These are phyloP conservation scores for Scutellaria galericulata DNA, from an alignment of 257 asterid genomes.

Conservation along the genomic window DNA sequence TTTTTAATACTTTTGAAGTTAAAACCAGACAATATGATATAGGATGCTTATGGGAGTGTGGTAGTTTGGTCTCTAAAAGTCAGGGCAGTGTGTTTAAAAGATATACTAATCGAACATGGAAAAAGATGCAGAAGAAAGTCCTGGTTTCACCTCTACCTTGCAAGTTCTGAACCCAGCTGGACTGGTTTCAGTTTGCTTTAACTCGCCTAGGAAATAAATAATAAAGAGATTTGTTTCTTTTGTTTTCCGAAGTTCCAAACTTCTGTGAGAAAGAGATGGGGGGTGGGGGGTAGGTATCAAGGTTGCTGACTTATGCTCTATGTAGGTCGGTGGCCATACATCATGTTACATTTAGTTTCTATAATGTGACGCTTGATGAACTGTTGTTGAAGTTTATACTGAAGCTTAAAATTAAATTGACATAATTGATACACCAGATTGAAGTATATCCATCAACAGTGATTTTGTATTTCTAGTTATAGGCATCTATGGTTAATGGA, in stretches of 20 bases:
- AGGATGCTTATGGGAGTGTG: conserved; percentile 24
- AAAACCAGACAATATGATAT: conserved; percentile 13
- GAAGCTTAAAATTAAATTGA: background rate
- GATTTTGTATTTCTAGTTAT: conserved; percentile 6
- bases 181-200: conserved; percentile 15
- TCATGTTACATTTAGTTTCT: too few species aligned
- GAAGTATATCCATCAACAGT: background rate
- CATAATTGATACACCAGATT: background rate
- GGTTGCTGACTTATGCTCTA: background rate
- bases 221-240: background rate
- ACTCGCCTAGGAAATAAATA: background rate
- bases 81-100: conserved; percentile 11
- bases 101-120: background rate
- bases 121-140: background rate
- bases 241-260: background rate
- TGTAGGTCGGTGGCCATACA: background rate
- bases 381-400: background rate
- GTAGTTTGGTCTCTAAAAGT: conserved; percentile 21
- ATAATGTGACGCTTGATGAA: background rate
- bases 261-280: background rate
- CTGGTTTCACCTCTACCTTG: conserved; percentile 1
- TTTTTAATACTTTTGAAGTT: conserved; percentile 22
- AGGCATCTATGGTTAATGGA: conserved; percentile 13
- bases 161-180: background rate
- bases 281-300: background rate